Base-by-base conservation (phyloP, 2,329 filamentous ascomycete species). In the Chrysosporium keratinophilum region DNA sequence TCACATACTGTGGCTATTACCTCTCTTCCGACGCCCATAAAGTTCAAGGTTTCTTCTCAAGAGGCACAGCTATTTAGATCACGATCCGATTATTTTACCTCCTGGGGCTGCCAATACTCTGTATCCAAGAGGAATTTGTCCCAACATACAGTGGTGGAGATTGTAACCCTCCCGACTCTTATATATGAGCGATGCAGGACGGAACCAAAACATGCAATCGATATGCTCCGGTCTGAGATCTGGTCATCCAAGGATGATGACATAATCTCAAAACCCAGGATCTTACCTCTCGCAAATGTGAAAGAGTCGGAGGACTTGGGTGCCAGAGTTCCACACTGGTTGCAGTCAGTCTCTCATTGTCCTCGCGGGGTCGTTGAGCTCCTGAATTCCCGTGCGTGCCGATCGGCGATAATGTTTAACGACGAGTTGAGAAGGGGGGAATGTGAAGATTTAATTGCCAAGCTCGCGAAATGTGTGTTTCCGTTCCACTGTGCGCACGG, bases 41-140 rank as follows among this genome's bases (percentile, higher is more conserved):
- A 71, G 0, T 90, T 93, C 58, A 78, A 85, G 23, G 67, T 94
- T 0, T 76, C 83, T 0, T 49, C 61, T 0, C 73, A 75, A 23
- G 91, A 97, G 60, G 66, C 70, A 1, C 56, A 67, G 0, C 71
- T 88, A 2, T 78, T 96, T 20, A 64, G 65, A 20, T 73, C 68
- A 1, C 74, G 81, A 51, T 71, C 67, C 0, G 51, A 65, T 0
- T 76, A 82, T 58, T 89, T 97, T 60, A 70, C 72, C 5, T 67
- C 72, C 3, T 97, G 91, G 90, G 89, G 88, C 0, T 79, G 95
- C 75, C 1, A 88, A 85, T 64, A 73, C 78, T n/a, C 54, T 81
- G 34, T 57, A 19, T 15, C 19, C 1, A 54, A 60, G 28, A 45
- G 42, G 9, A 14, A 40, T 35, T 56, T 19, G 53, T 54, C 5